Base-by-base conservation (phyloP, 371 early-diverging fungal species). In the Apophysomyces ossiformis region DNA sequence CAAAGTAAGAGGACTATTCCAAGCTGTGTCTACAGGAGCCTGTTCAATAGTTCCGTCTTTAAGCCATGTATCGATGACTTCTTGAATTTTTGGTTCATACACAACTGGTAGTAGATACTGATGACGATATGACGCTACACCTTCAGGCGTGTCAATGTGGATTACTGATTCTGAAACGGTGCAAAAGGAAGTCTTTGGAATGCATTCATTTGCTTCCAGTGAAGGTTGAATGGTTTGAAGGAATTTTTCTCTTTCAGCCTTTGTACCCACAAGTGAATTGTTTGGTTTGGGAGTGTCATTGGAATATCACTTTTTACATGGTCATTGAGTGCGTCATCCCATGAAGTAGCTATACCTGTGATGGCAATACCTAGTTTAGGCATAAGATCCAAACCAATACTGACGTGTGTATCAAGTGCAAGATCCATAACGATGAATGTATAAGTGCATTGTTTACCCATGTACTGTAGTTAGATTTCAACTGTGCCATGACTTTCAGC, bases 81-180 rank as follows among this genome's bases (percentile, higher is more conserved):
- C 41, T 9, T 41, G 1, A 9, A 41, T 7, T 12, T 9, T 9
- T 41, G 12, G 41, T 12, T 41, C 9, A 9, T 7, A 41, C 12
- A 12, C 12, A 7, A 41, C 7, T 41, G 41, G 41, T 1, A 41
- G 7, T 41, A 12, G 41, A 12, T 41, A 41, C 12, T 41, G 41
- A 12, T 2, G 7, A 41, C 1, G 41, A 1, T 41, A 41, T 7
- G 41, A 9, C 1, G 26, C 1, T 21, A 21, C 26, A 21, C 26
- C 26, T 21, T 21, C 26, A 21, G 26, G 26, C 26, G 68, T 67
- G 5, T 46, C 15, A 6, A 71, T 18, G 38, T 15, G 7, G 2
- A 71, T 36, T 7, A 71, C n/a, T 0, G 71, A 60, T 64, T 66
- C 65, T 9, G 64, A 47, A 11, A 71, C 59, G 9, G 67, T 67